Percentiles rank a stretch among this genome's conserved stretches.
These are phyloP conservation scores for Lavandula angustifolia DNA, from an alignment of 257 asterid genomes.

Conservation along the genomic window DNA sequence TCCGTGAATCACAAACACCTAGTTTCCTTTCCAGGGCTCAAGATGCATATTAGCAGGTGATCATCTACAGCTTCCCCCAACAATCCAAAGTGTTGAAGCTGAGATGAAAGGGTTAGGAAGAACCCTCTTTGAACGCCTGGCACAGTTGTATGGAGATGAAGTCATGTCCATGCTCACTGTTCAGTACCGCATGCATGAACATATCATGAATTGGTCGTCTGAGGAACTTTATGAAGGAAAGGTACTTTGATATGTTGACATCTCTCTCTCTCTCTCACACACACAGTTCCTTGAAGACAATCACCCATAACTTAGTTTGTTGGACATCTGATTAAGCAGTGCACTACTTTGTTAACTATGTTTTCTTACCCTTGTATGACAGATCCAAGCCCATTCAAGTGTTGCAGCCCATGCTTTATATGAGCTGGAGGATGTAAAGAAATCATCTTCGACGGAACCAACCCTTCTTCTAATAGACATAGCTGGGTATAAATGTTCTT, in stretches of 20 bases:
- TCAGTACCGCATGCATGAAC: conserved; percentile 96
- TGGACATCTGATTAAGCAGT: conserved; percentile 30
- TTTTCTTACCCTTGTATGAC: conserved; percentile 26
- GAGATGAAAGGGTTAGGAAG: conserved; percentile 90
- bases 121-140: conserved; percentile 94
- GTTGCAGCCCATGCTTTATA: conserved; percentile 75
- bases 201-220: conserved; percentile 95
- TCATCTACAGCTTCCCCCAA: conserved; percentile 98
- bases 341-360: conserved; percentile 23
- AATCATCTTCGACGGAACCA: conserved; percentile 77
- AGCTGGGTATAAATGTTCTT: conserved; percentile 70
- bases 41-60: conserved; percentile 94
- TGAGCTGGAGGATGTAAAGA: conserved; percentile 78
- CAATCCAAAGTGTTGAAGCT: conserved; percentile 96
- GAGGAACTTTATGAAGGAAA: conserved; percentile 80
- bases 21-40: conserved; percentile 58
- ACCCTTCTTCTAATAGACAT: conserved; percentile 88
- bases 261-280: conserved; percentile 16
- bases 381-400: conserved; percentile 90
- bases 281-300: conserved; percentile 2
- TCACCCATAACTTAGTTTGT: not conserved
- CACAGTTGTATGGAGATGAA: conserved; percentile 77
- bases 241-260: conserved; percentile 46
- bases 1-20: conserved; percentile 13
- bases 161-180: conserved; percentile 92